Evolutionary conservation across 441 rosid species (phyloP), one percentile per base, ranked within the genome.

Genomic region (Arabidopsis hybrid): DNA sequence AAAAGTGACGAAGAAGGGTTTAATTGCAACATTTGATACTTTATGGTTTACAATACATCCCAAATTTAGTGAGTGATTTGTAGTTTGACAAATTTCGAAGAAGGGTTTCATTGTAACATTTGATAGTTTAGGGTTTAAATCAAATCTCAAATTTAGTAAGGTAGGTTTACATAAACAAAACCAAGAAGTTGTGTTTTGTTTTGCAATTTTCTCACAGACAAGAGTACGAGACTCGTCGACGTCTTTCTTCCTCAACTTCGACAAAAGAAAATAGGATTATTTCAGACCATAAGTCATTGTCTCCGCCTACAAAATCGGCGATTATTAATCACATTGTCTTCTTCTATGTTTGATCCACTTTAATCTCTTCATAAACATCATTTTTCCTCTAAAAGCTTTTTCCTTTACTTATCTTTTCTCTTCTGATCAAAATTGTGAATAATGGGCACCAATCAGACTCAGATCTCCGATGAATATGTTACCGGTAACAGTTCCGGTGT

Each of bases 401-500:
- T 21, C 2, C 4, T 32, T 57, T 18, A 10, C 18, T 47, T 49
- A 43, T 46, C 49, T 6, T 65, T 59, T 74, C 73, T 67, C 53
- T 51, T 6, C 12, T 12, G 64, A 51, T 51, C 61, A 7, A 47
- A 61, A 12, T 2, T 17, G 4, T 62, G 50, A 43, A 60, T 49
- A 45, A 59, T 61, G 69, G 0, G 18, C 6, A 35, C 11, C 51
- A 62, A 69, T 38, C 4, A 51, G 2, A n/a, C 49, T 67, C 69
- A 62, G 70, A 69, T 55, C 70, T 62, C 79, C 72, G 78, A 72
- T 39, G 83, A 14, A 1, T 59, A 74, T 80, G 76, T 75, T 9
- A 75, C 78, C 74, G 84, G 67, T 53, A 82, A 79, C 76, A 74
- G 64, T 46, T 77, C 63, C 50, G 59, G 60, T 14, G 81, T 69